These are phyloP conservation scores for Baudoinia panamericana DNA, from an alignment of 495 filamentous ascomycete genomes.

Conservation along the genomic window DNA sequence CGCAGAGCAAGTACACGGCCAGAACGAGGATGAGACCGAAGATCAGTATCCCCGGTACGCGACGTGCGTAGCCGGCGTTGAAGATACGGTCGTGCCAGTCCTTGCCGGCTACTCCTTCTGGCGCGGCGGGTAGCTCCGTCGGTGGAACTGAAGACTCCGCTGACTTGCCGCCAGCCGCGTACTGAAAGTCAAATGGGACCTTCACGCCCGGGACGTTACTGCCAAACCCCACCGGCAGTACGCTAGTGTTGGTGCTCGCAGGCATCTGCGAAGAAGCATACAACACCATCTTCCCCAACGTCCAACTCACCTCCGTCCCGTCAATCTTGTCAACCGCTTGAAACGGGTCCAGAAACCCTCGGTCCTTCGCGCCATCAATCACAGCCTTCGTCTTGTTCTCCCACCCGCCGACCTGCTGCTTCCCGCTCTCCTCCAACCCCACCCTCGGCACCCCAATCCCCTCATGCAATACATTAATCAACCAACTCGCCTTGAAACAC, in stretches of 20 bases:
- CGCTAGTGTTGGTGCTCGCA: slow-evolving; percentile 37
- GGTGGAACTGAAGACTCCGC: too few species aligned
- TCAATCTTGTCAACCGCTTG: slow-evolving; percentile 88
- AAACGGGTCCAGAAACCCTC: slow-evolving; percentile 79
- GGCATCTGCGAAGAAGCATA: slow-evolving; percentile 86
- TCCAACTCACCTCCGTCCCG: slow-evolving; percentile 94
- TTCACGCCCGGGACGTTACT: slow-evolving; percentile 49
- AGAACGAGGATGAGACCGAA: slow-evolving; percentile 62
- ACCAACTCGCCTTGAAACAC: slow-evolving; percentile 96
- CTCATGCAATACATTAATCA: slow-evolving; percentile 90
- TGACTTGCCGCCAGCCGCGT: slow-evolving; percentile 46
- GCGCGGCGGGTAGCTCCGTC: slow-evolving; percentile 31
- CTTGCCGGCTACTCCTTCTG: slow-evolving; percentile 38
- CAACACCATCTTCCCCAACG: slow-evolving; percentile 91
- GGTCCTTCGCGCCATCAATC: slow-evolving; percentile 53
- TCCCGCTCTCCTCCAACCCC: slow-evolving; percentile 55
- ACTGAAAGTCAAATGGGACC: slow-evolving; percentile 69
- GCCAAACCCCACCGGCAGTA: slow-evolving; percentile 85
- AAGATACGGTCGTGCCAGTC: slow-evolving; percentile 66
- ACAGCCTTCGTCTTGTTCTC: slow-evolving; percentile 69
- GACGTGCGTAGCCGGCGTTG: slow-evolving; percentile 44
- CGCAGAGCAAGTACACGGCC: slow-evolving; percentile 50
- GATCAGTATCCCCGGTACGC: slow-evolving; percentile 60
- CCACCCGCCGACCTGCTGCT: slow-evolving; percentile 27
- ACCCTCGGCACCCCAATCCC: slow-evolving; percentile 91